Evolutionary conservation across 805 yeast genomes (phyloP).

Genomic region (Suhomyces canberraensis): DNA sequence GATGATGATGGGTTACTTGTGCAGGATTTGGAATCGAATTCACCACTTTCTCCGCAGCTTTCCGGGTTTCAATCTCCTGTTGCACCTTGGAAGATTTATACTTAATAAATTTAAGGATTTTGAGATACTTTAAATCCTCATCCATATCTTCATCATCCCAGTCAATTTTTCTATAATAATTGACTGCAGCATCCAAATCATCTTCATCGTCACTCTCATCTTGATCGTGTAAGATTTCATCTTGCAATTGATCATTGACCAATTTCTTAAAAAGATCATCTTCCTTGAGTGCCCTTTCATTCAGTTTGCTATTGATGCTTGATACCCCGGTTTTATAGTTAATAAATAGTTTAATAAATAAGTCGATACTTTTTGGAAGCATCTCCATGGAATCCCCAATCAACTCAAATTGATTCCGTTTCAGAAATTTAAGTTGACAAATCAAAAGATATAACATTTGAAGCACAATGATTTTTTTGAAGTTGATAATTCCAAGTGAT

Average conservation of each 20-base stretch:
- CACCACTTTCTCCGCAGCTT: constrained; percentile 5
- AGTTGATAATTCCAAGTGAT: constrained; percentile 41
- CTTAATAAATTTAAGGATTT: constrained; percentile 39
- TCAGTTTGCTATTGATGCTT: constrained; percentile 4
- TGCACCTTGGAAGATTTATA: constrained; percentile 25
- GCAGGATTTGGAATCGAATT: constrained; percentile 7
- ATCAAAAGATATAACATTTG: constrained; percentile 43
- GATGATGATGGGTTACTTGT: constrained; percentile 7
- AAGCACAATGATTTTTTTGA: constrained; percentile 39
- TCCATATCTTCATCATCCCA: constrained; percentile 50
- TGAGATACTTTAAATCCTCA: constrained; percentile 43
- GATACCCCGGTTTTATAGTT: constrained; percentile 28
- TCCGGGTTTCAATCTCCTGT: constrained; percentile 4
- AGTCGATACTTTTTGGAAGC: constrained; percentile 24
- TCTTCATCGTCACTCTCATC: constrained; percentile 24
- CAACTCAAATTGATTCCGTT: constrained; percentile 19
- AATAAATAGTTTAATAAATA: constrained; percentile 36
- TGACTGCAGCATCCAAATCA: constrained; percentile 26
- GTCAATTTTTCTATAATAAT: constrained; percentile 29
- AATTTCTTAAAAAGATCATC: constrained; percentile 36
- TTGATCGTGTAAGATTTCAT: constrained; percentile 33
- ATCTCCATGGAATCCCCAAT: constrained; percentile 18
- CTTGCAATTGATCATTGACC: constrained; percentile 37
- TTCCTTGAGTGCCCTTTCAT: constrained; percentile 24
- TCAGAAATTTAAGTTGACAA: constrained; percentile 36